Evolutionary conservation across 2,329 filamentous ascomycete species (phyloP).

Genomic region (Aspergillus novoparasiticus): DNA sequence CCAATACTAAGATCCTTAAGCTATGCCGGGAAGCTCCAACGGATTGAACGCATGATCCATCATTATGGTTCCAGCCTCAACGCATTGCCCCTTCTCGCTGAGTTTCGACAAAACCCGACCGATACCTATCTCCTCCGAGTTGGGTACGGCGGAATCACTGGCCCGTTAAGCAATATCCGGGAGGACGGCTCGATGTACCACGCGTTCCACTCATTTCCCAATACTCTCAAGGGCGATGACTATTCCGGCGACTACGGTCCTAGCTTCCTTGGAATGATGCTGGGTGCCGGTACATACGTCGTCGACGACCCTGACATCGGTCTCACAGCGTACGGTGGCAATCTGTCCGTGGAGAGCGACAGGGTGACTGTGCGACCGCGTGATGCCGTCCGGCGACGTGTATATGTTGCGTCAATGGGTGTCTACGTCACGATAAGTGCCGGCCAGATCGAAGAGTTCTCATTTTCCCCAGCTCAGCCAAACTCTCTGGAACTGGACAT

Average conservation of each 20-base stretch:
- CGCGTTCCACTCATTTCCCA: conserved; percentile 61
- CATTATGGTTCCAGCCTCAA: conserved; percentile 65
- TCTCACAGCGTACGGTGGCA: background rate
- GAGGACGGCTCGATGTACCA: conserved; percentile 57
- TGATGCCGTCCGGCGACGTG: conserved; percentile 21
- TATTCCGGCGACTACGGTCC: conserved; percentile 62
- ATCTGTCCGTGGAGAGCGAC: conserved; percentile 1
- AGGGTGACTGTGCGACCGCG: conserved; percentile 18
- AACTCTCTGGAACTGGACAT: background rate
- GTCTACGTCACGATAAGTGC: conserved; percentile 21
- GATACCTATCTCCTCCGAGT: conserved; percentile 54
- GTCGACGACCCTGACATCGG: conserved; percentile 1
- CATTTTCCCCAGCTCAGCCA: conserved; percentile 6
- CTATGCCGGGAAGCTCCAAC: conserved; percentile 46
- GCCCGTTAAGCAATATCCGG: conserved; percentile 59
- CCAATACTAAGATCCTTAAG: conserved; percentile 6
- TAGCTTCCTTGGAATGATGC: conserved; percentile 55
- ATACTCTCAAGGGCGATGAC: conserved; percentile 59
- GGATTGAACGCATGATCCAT: conserved; percentile 57
- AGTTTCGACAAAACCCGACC: conserved; percentile 44
- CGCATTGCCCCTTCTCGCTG: conserved; percentile 56
- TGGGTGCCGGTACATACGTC: conserved; percentile 44
- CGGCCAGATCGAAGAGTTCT: conserved; percentile 16
- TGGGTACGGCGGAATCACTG: conserved; percentile 58
- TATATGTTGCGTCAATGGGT: conserved; percentile 21